Evolutionary conservation across 2,329 filamentous ascomycete species (phyloP), one percentile per base, ranked within the genome.

Genomic region (Exophiala xenobiotica): DNA sequence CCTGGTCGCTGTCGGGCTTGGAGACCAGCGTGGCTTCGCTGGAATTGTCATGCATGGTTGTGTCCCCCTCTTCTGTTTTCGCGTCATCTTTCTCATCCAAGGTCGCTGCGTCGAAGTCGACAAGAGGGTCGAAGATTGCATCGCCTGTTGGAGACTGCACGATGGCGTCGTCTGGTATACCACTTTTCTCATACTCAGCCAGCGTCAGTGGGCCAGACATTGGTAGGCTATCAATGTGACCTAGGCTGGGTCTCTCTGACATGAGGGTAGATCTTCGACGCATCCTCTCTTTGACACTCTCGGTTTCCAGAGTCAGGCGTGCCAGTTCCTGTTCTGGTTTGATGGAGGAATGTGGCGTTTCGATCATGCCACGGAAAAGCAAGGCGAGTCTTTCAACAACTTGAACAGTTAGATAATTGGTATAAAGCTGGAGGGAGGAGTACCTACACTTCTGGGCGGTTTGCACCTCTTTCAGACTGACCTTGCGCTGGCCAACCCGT

Each of bases 291-390:
- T 81, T 79, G 31, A 77, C 76, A 40, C 76, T 76, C 19, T 78
- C 74, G 56, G 76, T 80, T 52, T 88, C 81, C 18, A 96, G 75
- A 1, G 90, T 90, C 31, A 91, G 80, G 43, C 90, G 85, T 20
- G 90, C 90, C 26, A 96, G 78, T 58, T 89, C 82, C 61, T 87
- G 85, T 3, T 85, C 83, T 1, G 90, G 90, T 37, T 78, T 81
- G 23, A 91, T 82, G 12, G 79, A 84, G 8, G 77, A 71, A 33
- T 77, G 74, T 3, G 80, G 72, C 1, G 86, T 83, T 1, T 75
- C 78, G 53, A 86, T 83, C 65, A 96, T 82, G 51, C 83, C 78
- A 7, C 78, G 68, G 64, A 95, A 96, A 0, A 96, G 73, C 3
- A 71, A 74, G 20, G 79, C 78, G 33, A 96, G 76, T 66, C 91